Conservation (phyloP, 306 rosid genomes). For the Trifolium repens region DNA sequence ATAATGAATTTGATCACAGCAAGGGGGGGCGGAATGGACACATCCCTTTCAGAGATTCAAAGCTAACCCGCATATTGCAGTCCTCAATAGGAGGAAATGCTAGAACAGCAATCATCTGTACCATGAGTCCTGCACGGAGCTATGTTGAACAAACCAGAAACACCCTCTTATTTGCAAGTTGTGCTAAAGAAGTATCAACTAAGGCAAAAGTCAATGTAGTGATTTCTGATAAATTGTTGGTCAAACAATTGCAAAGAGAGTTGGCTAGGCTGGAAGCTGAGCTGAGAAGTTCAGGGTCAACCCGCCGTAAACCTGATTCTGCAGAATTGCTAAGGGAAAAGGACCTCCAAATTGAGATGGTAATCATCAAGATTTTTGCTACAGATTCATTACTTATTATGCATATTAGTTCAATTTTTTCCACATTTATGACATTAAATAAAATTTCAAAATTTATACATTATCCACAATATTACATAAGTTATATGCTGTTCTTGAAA, state of each 20-base stretch:
- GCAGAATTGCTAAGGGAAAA: slow-evolving; percentile 66
- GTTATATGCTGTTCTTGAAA: slow-evolving; percentile 19
- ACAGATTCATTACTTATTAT: slow-evolving; percentile 11
- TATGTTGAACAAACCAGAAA: slow-evolving; percentile 93
- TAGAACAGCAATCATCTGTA: slow-evolving; percentile 93
- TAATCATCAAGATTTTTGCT: slow-evolving; percentile 37
- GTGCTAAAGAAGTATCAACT: slow-evolving; percentile 88
- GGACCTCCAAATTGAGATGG: slow-evolving; percentile 86
- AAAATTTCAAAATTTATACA: slow-evolving; percentile 18
- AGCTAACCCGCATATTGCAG: slow-evolving; percentile 95
- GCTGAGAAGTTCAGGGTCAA: slow-evolving; percentile 57
- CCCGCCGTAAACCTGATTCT: slow-evolving; percentile 50
- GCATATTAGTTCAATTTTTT: not conserved
- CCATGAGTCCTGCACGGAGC: slow-evolving; percentile 88
- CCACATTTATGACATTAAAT: slow-evolving; percentile 16
- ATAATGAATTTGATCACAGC: slow-evolving; percentile 56
- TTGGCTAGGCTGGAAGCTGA: slow-evolving; percentile 76
- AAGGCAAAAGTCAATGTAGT: slow-evolving; percentile 89
- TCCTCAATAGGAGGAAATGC: slow-evolving; percentile 96
- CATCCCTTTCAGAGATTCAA: slow-evolving; percentile 95
- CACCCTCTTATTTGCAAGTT: slow-evolving; percentile 93
- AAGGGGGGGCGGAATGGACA: slow-evolving; percentile 96
- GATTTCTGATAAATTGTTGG: slow-evolving; percentile 84
- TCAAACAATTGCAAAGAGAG: slow-evolving; percentile 88
- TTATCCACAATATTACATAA: slow-evolving; percentile 9